Evolutionary conservation across 2,329 filamentous ascomycete species (phyloP).

Genomic region (Cytospora chrysosperma): DNA sequence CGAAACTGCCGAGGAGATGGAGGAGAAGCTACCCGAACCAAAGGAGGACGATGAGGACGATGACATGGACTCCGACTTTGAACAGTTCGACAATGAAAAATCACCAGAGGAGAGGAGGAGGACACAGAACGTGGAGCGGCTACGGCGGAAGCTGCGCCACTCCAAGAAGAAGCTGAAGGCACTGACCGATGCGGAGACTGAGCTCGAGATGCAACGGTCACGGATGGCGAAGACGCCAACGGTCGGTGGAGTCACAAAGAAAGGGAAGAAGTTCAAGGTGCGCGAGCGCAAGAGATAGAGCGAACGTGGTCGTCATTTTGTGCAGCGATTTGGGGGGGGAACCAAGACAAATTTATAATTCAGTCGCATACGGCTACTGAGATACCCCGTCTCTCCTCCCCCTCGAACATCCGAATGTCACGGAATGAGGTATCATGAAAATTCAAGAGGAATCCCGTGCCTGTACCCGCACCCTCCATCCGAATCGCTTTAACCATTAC

Average conservation of each 20-base stretch:
- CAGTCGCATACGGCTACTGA: neutral
- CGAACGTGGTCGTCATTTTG: neutral
- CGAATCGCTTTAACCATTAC: conserved; percentile 15
- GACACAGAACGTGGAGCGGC: conserved; percentile 43
- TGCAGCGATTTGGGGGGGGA: neutral
- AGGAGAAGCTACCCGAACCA: conserved; percentile 29
- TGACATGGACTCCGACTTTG: conserved; percentile 33
- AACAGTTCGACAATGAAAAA: conserved; percentile 26
- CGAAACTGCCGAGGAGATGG: conserved; percentile 38
- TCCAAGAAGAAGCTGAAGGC: conserved; percentile 55
- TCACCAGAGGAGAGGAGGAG: conserved; percentile 35
- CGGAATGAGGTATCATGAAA: conserved; percentile 23
- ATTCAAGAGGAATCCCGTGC: conserved; percentile 13
- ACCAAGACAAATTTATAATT: neutral
- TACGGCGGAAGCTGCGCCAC: conserved; percentile 48
- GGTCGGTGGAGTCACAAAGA: conserved; percentile 57
- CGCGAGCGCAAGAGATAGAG: conserved; percentile 59
- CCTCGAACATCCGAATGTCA: neutral
- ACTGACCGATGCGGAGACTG: conserved; percentile 54
- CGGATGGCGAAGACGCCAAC: conserved; percentile 67
- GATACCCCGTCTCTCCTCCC: neutral
- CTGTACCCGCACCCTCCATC: conserved; percentile 11
- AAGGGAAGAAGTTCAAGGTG: conserved; percentile 62
- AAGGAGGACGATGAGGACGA: conserved; percentile 31
- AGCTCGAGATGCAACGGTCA: conserved; percentile 58